These are phyloP conservation scores for Rubroboletus satanas DNA, from an alignment of 768 basidiomycete species.

Conservation along the genomic window DNA sequence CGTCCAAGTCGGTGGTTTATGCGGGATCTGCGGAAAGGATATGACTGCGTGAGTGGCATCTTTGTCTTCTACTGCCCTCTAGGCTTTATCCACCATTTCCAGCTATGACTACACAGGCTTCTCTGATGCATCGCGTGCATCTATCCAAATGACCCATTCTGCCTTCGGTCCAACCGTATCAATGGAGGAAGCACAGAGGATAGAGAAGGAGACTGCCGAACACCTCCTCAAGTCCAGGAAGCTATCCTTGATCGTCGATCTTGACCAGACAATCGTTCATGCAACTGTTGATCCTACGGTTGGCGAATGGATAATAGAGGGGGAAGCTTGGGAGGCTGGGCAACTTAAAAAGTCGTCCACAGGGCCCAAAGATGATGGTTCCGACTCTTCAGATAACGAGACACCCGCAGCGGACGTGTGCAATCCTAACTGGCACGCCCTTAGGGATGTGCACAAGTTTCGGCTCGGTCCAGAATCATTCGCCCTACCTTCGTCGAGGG, in stretches of 20 bases:
- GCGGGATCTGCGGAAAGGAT: constrained; percentile 93
- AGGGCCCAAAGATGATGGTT: constrained; percentile 27
- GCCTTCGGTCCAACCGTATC: constrained; percentile 90
- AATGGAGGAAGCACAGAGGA: constrained; percentile 83
- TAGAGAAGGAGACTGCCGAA: constrained; percentile 79
- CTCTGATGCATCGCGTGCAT: constrained; percentile 81
- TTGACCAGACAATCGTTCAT: constrained; percentile 98
- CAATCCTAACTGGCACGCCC: constrained; percentile 91
- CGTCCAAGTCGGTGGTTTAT: constrained; percentile 87
- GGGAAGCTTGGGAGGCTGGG: constrained; percentile 72
- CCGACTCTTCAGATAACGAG: constrained; percentile 38
- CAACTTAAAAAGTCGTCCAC: constrained; percentile 43
- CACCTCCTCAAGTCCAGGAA: constrained; percentile 72
- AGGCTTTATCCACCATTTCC: constrained; percentile 11
- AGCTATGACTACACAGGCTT: constrained; percentile 86
- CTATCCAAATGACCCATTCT: constrained; percentile 92
- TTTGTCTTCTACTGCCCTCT: background rate
- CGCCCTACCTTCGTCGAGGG: constrained; percentile 43
- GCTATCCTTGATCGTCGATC: constrained; percentile 94
- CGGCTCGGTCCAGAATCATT: constrained; percentile 75
- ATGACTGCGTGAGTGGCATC: constrained; percentile 70
- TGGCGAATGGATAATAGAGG: constrained; percentile 92
- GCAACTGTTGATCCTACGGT: constrained; percentile 98
- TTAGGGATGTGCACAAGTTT: constrained; percentile 89
- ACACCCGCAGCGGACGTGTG: constrained; percentile 52